These are phyloP conservation scores for Boletus holoroseus DNA, from an alignment of 1,284 basidiomycete genomes.

Conservation along the genomic window DNA sequence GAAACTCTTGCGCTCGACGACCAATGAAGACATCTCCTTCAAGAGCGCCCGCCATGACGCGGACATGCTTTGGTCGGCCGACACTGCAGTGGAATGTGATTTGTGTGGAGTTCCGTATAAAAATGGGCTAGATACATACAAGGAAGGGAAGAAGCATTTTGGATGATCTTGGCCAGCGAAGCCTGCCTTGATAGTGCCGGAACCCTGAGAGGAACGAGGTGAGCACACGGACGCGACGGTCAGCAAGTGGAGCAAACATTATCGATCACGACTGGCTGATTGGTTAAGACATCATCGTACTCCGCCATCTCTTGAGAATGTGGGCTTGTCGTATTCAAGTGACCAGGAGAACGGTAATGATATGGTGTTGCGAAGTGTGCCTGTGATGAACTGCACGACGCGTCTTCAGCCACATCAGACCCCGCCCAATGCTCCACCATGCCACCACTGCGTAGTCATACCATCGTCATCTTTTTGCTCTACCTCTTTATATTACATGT, in stretches of 20 bases:
- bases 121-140: slow-evolving; percentile 58
- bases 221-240: slow-evolving; percentile 20
- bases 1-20: slow-evolving; percentile 86
- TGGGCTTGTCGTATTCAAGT: slow-evolving; percentile 6
- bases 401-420: slow-evolving; percentile 19
- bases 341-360: not conserved
- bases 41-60: slow-evolving; percentile 93
- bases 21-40: slow-evolving; percentile 95
- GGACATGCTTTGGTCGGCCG: slow-evolving; percentile 90
- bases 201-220: slow-evolving; percentile 58
- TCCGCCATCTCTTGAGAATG: slow-evolving; percentile 54
- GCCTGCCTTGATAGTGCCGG: slow-evolving; percentile 95
- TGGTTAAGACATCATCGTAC: slow-evolving; percentile 86
- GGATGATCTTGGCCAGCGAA: slow-evolving; percentile 98
- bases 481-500: slow-evolving; percentile 18
- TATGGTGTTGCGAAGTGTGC: slow-evolving; percentile 7
- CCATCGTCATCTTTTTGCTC: slow-evolving; percentile 18
- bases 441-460: slow-evolving; percentile 18
- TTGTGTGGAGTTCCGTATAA: slow-evolving; percentile 12
- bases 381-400: slow-evolving; percentile 5
- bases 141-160: slow-evolving; percentile 97
- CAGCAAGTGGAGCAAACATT: slow-evolving; percentile 58
- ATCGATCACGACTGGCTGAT: slow-evolving; percentile 94
- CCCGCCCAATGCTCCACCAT: slow-evolving; percentile 14
- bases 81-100: slow-evolving; percentile 51